Evolutionary conservation across 805 yeast species (phyloP), one percentile per base, ranked within the genome.

Genomic region (Myxozyma mucilagina): DNA sequence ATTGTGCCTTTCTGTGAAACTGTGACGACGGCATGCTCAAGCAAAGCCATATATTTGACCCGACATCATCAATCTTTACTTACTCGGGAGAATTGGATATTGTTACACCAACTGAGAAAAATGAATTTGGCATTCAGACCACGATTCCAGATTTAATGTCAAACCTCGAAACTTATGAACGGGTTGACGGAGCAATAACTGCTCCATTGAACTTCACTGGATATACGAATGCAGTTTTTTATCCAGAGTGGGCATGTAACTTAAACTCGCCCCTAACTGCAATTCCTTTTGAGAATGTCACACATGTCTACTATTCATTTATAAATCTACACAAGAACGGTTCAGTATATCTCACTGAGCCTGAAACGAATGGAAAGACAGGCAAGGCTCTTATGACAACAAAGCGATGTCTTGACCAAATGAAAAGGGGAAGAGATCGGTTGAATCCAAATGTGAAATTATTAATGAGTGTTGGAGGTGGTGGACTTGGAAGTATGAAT

Each of bases 401-500:
- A 20, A 18, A 35, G 32, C 16, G 20, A n/a, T 61, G 62, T 35
- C 34, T 57, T 13, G 29, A 16, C 24, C 48, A 39, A 14, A 39
- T 61, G 18, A 39, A 16, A 35, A 10, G 29, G 9, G 47, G 47
- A 20, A 47, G 59, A 6, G 52, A 57, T n/a, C 36, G 14, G 18
- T 20, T 35, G 29, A 54, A 57, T 36, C 49, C 56, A 13, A 38
- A 79, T 36, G 70, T 90, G 38, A 83, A 84, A 63, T 75, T 85
- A 0, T 75, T 84, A 1, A 79, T 90, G 80, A 86, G 96, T 0
- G 81, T 93, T 59, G 98, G 98, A 5, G 97, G 97, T 0, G 84
- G 86, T 84, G 78, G 52, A 16, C 16, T 83, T 0, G 78, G 77
- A 64, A 70, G 82, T 29, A 73, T 75, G 0, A 75, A 76, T 14